phyloP scores from a whole-genome alignment of 2,329 filamentous ascomycete species.

The Sporothrix globosa region DNA sequence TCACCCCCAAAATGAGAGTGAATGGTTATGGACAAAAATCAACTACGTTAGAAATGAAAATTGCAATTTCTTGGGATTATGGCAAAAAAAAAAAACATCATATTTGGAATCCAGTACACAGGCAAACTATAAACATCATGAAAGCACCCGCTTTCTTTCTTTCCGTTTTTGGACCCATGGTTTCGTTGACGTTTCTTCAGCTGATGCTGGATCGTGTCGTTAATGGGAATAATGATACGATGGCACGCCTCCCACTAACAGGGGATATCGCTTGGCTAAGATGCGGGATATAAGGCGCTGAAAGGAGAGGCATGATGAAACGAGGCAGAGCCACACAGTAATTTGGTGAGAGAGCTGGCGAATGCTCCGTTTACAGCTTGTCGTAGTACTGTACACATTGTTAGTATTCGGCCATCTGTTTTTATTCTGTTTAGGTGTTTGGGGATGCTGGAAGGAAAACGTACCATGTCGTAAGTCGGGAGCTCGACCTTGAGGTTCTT shows the following conservation, averaged over 20 bases:
- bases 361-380: constrained; percentile 78
- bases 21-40: not conserved
- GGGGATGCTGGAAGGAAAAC: constrained; percentile 46
- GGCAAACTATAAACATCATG: constrained; percentile 34
- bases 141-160: constrained; percentile 34
- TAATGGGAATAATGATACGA: not conserved
- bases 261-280: constrained; percentile 1
- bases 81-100: constrained; percentile 25
- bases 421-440: not conserved
- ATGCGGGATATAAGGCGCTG: constrained; percentile 11
- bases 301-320: constrained; percentile 20
- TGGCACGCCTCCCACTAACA: constrained; percentile 1
- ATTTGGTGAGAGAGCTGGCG: constrained; percentile 31
- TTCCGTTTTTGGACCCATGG: constrained; percentile 25
- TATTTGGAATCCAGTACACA: constrained; percentile 31
- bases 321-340: constrained; percentile 30
- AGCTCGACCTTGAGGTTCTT: constrained; percentile 99
- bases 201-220: constrained; percentile 6
- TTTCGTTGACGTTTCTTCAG: constrained; percentile 1
- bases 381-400: constrained; percentile 77
- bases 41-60: not conserved
- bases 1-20: too few relatives aligned
- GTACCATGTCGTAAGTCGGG: constrained; percentile 92
- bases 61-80: constrained; percentile 21
- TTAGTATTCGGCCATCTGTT: not conserved